A percentile compares a stretch with the other conserved stretches of the same genome.
Evolutionary conservation across 108 stramenopile genomes (phyloP).

Genomic region (Stephanodiscus minutulus): DNA sequence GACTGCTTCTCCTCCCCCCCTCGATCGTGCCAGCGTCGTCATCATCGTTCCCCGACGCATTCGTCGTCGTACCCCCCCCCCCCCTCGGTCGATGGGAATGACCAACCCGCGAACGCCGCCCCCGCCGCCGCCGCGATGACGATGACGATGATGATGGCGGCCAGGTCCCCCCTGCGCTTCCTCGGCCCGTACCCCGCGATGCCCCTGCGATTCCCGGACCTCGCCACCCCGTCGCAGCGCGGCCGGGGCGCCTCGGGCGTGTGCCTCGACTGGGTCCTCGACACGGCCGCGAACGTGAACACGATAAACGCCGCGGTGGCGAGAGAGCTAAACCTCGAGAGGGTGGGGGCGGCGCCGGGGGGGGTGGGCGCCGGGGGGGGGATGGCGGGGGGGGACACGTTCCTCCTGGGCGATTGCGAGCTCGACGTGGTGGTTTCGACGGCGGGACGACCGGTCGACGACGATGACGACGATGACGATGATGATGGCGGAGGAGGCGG

Average conservation of each 20-base stretch:
- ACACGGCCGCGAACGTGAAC: constrained; percentile 42
- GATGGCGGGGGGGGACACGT: constrained; percentile 22
- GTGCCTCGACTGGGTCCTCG: constrained; percentile 22
- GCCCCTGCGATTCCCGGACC: constrained; percentile 18
- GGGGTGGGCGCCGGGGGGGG: constrained; percentile 31
- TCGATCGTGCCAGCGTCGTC: too few relatives aligned
- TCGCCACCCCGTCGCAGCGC: constrained; percentile 11
- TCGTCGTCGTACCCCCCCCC: too few relatives aligned
- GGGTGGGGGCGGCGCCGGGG: constrained; percentile 11
- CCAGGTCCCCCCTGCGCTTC: constrained; percentile 10
- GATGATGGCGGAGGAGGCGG: neutral
- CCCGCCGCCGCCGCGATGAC: too few relatives aligned
- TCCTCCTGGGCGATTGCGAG: constrained; percentile 21
- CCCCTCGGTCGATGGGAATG: too few relatives aligned
- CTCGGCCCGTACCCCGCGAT: constrained; percentile 25
- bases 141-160: too few relatives aligned
- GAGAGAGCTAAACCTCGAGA: constrained; percentile 1
- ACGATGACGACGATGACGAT: neutral
- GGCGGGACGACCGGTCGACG: neutral
- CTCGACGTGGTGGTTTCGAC: constrained; percentile 15
- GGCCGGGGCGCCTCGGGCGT: constrained; percentile 9
- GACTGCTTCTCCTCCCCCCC: too few relatives aligned
- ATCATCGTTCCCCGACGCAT: too few relatives aligned
- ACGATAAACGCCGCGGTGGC: constrained; percentile 12
- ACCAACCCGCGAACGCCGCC: too few relatives aligned